Evolutionary conservation across 2,329 filamentous ascomycete species (phyloP).

Genomic region (Lomentospora prolificans): DNA sequence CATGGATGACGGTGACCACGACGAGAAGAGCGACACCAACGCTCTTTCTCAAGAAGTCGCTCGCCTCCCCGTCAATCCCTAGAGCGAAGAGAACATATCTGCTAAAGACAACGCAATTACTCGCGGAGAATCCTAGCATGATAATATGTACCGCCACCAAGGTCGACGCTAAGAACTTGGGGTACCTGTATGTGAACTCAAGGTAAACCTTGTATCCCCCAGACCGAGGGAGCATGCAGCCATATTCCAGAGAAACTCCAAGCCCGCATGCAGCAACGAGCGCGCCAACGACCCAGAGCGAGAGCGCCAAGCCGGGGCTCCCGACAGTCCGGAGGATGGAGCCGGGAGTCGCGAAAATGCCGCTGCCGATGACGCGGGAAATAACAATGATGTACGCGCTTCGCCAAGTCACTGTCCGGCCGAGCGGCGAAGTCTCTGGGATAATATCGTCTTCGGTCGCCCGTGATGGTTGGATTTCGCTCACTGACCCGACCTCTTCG

Average conservation of each 20-base stretch:
- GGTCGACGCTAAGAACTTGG: conserved; percentile 54
- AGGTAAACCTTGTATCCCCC: conserved; percentile 63
- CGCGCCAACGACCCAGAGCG: conserved; percentile 55
- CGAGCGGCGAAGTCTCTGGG: conserved; percentile 47
- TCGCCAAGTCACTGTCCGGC: conserved; percentile 51
- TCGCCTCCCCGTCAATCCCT: conserved; percentile 33
- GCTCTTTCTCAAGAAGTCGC: conserved; percentile 40
- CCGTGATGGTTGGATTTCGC: conserved; percentile 3
- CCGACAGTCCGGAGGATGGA: conserved; percentile 57
- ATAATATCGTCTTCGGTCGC: conserved; percentile 46
- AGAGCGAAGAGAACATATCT: conserved; percentile 54
- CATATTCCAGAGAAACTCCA: conserved; percentile 55
- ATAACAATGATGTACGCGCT: conserved; percentile 59
- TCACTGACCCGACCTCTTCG: background rate
- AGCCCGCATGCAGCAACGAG: conserved; percentile 51
- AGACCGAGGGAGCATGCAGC: conserved; percentile 59
- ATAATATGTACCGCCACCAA: conserved; percentile 55
- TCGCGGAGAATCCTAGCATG: conserved; percentile 56
- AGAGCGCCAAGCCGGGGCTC: conserved; percentile 52
- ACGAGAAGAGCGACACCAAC: conserved; percentile 49
- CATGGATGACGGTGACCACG: conserved; percentile 47
- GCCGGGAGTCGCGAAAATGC: conserved; percentile 63
- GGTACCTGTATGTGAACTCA: conserved; percentile 56
- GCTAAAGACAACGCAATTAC: conserved; percentile 61
- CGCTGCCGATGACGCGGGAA: conserved; percentile 58